These are phyloP conservation scores for Lyophyllum semitale DNA, from an alignment of 768 basidiomycete genomes.

Conservation along the genomic window DNA sequence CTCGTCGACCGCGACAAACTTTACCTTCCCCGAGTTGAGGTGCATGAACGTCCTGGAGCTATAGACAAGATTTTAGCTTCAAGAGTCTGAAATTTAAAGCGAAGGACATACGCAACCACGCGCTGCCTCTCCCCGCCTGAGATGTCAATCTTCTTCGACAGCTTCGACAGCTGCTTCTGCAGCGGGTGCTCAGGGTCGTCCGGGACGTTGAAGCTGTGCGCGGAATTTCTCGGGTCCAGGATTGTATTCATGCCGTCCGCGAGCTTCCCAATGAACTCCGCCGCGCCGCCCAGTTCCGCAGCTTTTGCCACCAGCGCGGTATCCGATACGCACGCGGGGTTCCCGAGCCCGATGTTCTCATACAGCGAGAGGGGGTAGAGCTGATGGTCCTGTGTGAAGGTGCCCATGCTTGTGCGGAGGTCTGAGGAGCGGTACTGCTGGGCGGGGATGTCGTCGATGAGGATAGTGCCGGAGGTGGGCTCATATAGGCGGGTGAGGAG, in stretches of 20 bases:
- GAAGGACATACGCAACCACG: conserved; percentile 24
- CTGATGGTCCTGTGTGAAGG: conserved; percentile 50
- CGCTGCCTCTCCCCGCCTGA: conserved; percentile 29
- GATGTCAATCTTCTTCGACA: conserved; percentile 20
- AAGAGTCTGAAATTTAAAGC: neutral
- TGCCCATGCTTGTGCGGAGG: conserved; percentile 44
- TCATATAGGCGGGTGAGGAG: conserved; percentile 52
- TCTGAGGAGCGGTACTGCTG: conserved; percentile 36
- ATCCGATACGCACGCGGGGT: conserved; percentile 16
- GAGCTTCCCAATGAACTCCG: conserved; percentile 18
- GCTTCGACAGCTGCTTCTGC: conserved; percentile 11
- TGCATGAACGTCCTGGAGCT: conserved; percentile 35
- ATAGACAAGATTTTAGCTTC: neutral
- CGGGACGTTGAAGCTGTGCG: conserved; percentile 11
- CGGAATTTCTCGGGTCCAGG: conserved; percentile 13
- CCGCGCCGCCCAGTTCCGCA: conserved; percentile 29
- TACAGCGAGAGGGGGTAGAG: conserved; percentile 49
- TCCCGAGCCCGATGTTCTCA: conserved; percentile 41
- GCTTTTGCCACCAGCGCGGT: conserved; percentile 26
- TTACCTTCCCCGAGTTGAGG: conserved; percentile 26
- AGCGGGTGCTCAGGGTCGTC: conserved; percentile 20
- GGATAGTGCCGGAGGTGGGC: conserved; percentile 40
- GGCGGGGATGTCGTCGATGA: conserved; percentile 44
- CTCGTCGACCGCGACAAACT: conserved; percentile 37
- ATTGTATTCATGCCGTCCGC: conserved; percentile 19